Evolutionary conservation across 108 stramenopile genomes (phyloP), one percentile per base, ranked within the genome.

Genomic region (Ochromonas danica): DNA sequence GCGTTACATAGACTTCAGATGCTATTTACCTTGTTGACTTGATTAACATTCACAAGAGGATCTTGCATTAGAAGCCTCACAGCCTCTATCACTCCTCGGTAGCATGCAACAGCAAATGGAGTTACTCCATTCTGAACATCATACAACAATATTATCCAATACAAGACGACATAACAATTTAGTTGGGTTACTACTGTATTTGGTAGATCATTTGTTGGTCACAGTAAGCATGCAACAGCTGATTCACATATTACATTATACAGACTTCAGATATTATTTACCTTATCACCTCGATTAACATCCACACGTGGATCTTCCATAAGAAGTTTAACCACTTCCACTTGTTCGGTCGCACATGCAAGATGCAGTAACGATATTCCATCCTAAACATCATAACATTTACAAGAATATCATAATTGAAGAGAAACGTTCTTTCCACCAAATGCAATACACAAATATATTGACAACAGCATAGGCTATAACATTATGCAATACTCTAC

Each of bases 341-440:
- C 51, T 57, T 57, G 51, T 22, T 22, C 51, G 22, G 10, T 57
- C 51, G 10, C 51, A 57, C 51, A 57, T 57, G 51, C 51, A 57
- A 57, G 10, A 57, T 10, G 17, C 51, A 57, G 22, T 57, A 22
- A 22, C 10, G 51, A 10, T 22, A 57, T 57, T 57, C 22, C 22
- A 57, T 57, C 51, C 51, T 57, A 57, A 57, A 10, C 51, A 57
- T 57, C 51, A 57, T 22, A n/a, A n/a, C n/a, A n/a, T n/a, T n/a
- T n/a, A n/a, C n/a, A n/a, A 57, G 17, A 57, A 57, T 17, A 17
- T 57, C 10, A 17, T 57, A 57, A 17, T 17, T 57, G 17, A 10
- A 57, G 22, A 57, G 22, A 57, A 57, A 10, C 10, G 10, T 57
- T 10, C 51, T 17, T 57, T 57, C 17, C 10, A 17, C 51, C 10